Conservation (phyloP, 139 green algal genomes). For the Picochlorum sp. region DNA sequence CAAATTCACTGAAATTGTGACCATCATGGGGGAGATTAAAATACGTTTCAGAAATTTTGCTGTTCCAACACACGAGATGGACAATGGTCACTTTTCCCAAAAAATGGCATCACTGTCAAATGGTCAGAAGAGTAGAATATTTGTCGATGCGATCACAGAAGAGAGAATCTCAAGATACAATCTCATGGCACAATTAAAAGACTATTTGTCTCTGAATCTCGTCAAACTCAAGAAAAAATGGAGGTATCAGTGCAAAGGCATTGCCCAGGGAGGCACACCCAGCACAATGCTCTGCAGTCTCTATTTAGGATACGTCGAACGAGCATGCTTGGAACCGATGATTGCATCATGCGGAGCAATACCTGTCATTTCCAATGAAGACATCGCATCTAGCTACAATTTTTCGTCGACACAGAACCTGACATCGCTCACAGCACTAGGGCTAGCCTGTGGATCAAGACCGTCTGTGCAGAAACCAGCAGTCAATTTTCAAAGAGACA, state of each 20-base stretch:
- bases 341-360: conserved; percentile 24
- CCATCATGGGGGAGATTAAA: conserved; percentile 33
- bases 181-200: conserved; percentile 42
- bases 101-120: conserved; percentile 11
- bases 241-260: conserved; percentile 58
- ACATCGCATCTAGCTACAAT: conserved; percentile 15
- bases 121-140: conserved; percentile 18
- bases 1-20: conserved; percentile 46
- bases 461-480: too few relatives aligned
- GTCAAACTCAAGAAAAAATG: conserved; percentile 53
- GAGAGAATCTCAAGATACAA: conserved; percentile 25
- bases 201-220: conserved; percentile 67
- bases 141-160: conserved; percentile 29
- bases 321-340: conserved; percentile 41
- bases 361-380: background rate
- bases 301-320: conserved; percentile 82
- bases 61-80: background rate
- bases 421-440: too few relatives aligned
- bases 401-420: background rate
- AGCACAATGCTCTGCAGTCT: conserved; percentile 80
- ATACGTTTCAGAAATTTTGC: conserved; percentile 19
- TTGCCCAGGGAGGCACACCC: conserved; percentile 74
- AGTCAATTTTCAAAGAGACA: too few relatives aligned
- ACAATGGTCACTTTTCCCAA: conserved; percentile 3
- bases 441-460: too few relatives aligned